Evolutionary conservation across 2,329 filamentous ascomycete species (phyloP).

Genomic region (Apiospora pterosperma): DNA sequence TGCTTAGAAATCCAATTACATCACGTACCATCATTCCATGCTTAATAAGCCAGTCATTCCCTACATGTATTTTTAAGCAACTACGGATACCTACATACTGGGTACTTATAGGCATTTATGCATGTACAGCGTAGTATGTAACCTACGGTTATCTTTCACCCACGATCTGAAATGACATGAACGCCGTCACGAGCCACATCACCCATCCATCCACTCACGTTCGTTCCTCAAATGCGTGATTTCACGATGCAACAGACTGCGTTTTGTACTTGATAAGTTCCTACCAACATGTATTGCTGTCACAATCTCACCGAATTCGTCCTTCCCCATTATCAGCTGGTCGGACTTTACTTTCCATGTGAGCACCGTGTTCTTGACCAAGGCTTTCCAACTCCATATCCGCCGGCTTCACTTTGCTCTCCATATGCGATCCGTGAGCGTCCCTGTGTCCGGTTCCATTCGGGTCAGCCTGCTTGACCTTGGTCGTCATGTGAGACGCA

Average conservation of each 20-base stretch:
- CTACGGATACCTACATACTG: too few species aligned
- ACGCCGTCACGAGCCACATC: background rate
- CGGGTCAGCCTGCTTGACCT: background rate
- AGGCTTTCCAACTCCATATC: background rate
- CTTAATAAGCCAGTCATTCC: background rate
- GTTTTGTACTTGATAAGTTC: background rate
- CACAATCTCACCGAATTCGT: background rate
- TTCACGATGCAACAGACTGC: background rate
- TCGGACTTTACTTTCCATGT: background rate
- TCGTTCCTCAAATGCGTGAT: background rate
- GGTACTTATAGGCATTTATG: too few species aligned
- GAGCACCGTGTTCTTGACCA: background rate
- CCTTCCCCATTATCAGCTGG: background rate
- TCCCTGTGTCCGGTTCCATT: background rate
- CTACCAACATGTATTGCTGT: background rate
- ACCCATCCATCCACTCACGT: background rate
- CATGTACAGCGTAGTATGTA: too few species aligned
- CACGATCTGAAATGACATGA: background rate
- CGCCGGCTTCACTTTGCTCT: background rate
- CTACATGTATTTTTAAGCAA: too few species aligned
- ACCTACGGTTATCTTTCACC: background rate
- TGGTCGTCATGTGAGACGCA: background rate
- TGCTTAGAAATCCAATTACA: conserved; percentile 30
- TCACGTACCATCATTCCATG: conserved; percentile 5
- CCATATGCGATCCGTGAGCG: background rate